Evolutionary conservation across 371 early-diverging fungal genomes (phyloP), one percentile per base, ranked within the genome.

Genomic region (Blastocladiella emersonii): DNA sequence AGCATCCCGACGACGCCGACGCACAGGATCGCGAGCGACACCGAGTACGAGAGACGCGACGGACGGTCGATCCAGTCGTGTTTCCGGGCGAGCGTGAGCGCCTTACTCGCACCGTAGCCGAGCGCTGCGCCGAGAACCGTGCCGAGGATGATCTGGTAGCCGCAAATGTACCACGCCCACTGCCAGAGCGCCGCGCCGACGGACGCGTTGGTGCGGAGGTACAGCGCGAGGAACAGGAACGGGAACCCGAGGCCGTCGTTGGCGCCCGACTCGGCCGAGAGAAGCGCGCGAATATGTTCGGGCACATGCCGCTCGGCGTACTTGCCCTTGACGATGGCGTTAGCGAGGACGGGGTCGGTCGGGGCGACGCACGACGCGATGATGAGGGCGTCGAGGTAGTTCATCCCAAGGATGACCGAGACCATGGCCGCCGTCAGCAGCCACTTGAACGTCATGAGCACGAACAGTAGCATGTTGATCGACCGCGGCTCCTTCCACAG

Each of bases 341-440:
- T 92, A 62, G 95, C 89, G 61, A 98, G 70, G 12, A 98, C 93
- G 1, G 97, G 97, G 78, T 98, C 98, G 0, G 98, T 98, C 1
- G 97, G 96, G 12, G 95, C 88, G 10, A 93, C 74, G 65, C 92
- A 92, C 0, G 95, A 89, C 23, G 89, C 91, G 65, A 96, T 78
- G 8, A 92, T 77, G 49, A 93, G 73, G 1, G 85, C 72, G 63
- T 88, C 81, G 39, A 89, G 66, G 72, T 80, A 86, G 45, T 76
- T 66, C 19, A 91, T 34, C 15, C 80, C 74, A 12, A 88, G 78
- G 51, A 89, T 72, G 32, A 69, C 72, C 75, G 84, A 86, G 55
- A 93, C 78, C 41, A 87, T 73, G 0, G 83, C 64, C 3, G 87
- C 86, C 21, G 88, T 82, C 0, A 89, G 72, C 39, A 91, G 63